Evolutionary conservation across 2,329 filamentous ascomycete genomes (phyloP), one percentile per base, ranked within the genome.

Genomic region (Aspergillus intermedius): DNA sequence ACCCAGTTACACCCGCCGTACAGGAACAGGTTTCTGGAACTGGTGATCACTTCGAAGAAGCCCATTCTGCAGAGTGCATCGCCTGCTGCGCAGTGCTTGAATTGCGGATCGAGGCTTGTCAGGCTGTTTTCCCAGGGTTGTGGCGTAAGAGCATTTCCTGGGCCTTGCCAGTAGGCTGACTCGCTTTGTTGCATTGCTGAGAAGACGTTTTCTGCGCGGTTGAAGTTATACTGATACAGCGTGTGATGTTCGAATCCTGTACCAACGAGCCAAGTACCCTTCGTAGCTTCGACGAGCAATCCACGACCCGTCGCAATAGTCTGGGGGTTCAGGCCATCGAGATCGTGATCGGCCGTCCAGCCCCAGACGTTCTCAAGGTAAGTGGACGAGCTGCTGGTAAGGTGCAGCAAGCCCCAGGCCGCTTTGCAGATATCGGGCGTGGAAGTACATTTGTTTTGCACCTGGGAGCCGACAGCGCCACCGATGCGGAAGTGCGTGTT

Each of bases 301-400:
- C 70, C 71, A 9, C 75, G 71, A 25, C 65, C 71, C 10, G 65
- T 63, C 32, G 64, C 57, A 47, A 71, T 70, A 40, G 62, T 57
- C 7, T 57, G 54, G 5, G 41, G 48, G 9, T 57, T 54, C 15
- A 49, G 48, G 9, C 74, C 75, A 43, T 74, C 68, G 13, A 81
- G 66, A 50, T 75, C 74, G 62, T 77, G 74, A 53, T 76, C 57
- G 12, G 72, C 69, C 13, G 69, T 75, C 74, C 74, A 77, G 19
- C 69, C 62, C 74, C 74, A 73, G 50, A 74, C 63, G 57, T 80
- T 79, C 57, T 82, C 78, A 42, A 80, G 69, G 54, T 80, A 80
- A 6, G 72, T 72, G 0, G 72, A 72, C 0, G 72, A 72, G 0
- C 64, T 65, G 6, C 61, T 50, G 0, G 72, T 73, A 8, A 81